These are phyloP conservation scores for Tetrapisispora iriomotensis DNA, from an alignment of 805 yeast species.

Conservation along the genomic window DNA sequence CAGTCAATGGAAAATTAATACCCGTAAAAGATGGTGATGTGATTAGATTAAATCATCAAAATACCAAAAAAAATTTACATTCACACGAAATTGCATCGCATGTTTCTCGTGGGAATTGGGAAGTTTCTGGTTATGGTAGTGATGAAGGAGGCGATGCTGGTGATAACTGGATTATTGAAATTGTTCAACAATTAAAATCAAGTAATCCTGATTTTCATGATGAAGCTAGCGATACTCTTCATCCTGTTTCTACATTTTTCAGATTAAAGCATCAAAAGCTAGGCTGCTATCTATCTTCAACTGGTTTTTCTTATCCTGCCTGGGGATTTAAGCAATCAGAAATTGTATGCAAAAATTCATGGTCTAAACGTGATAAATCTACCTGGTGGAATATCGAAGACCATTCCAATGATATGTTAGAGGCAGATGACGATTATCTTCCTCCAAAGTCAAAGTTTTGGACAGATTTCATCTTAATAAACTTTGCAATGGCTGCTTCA, in stretches of 20 bases:
- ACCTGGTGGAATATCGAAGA: slow-evolving; percentile 85
- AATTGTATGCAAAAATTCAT: slow-evolving; percentile 70
- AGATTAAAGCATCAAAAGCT: slow-evolving; percentile 58
- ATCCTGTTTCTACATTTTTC: slow-evolving; percentile 77
- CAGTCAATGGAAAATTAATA: slow-evolving; percentile 10
- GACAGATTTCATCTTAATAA: slow-evolving; percentile 65
- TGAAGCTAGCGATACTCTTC: slow-evolving; percentile 47
- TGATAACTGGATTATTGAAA: slow-evolving; percentile 71
- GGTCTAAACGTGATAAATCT: slow-evolving; percentile 61
- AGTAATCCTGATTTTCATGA: slow-evolving; percentile 18
- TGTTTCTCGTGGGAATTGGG: slow-evolving; percentile 42
- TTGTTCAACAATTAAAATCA: slow-evolving; percentile 46
- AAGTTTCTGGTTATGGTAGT: slow-evolving; percentile 69
- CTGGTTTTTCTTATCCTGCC: slow-evolving; percentile 73
- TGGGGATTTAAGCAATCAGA: slow-evolving; percentile 99
- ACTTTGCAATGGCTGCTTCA: slow-evolving; percentile 82
- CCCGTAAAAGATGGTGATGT: slow-evolving; percentile 48
- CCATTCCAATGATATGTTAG: slow-evolving; percentile 50
- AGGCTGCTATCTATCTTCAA: slow-evolving; percentile 78
- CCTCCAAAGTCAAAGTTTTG: slow-evolving; percentile 68
- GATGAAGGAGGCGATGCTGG: slow-evolving; percentile 54
- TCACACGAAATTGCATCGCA: slow-evolving; percentile 62
- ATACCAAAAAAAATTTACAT: slow-evolving; percentile 59
- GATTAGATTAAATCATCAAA: slow-evolving; percentile 52
- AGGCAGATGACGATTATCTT: slow-evolving; percentile 36